These are phyloP conservation scores for Microdochium paspali DNA, from an alignment of 2,329 filamentous ascomycete species.

Conservation along the genomic window DNA sequence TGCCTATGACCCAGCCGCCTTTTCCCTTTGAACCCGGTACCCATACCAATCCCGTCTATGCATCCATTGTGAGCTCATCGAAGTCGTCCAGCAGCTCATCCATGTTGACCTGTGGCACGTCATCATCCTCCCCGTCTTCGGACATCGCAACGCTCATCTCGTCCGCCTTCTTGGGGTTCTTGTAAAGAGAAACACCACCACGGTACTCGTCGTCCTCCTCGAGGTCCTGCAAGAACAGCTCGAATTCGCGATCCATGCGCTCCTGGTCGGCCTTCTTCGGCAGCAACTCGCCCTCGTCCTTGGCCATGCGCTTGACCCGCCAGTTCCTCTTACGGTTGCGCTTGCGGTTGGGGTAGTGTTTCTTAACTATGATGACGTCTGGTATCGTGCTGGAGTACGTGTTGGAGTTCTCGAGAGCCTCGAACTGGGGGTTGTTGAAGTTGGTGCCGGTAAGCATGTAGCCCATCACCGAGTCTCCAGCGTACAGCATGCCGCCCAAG, in stretches of 20 bases:
- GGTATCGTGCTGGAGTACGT: slow-evolving; percentile 73
- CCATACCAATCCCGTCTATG: slow-evolving; percentile 25
- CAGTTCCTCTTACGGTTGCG: slow-evolving; percentile 82
- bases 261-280: slow-evolving; percentile 84
- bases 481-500: slow-evolving; percentile 73
- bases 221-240: slow-evolving; percentile 93
- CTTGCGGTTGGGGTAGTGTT: slow-evolving; percentile 74
- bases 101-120: slow-evolving; percentile 65
- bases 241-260: slow-evolving; percentile 85
- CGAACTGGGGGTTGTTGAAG: slow-evolving; percentile 21
- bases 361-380: slow-evolving; percentile 94
- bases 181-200: slow-evolving; percentile 78
- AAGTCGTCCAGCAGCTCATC: slow-evolving; percentile 85
- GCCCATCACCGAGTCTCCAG: slow-evolving; percentile 90
- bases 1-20: background rate
- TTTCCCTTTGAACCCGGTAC: slow-evolving; percentile 3
- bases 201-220: slow-evolving; percentile 90
- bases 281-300: slow-evolving; percentile 79
- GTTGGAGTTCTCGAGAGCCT: slow-evolving; percentile 63
- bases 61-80: slow-evolving; percentile 70
- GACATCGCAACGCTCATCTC: slow-evolving; percentile 61
- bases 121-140: slow-evolving; percentile 53
- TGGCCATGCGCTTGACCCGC: slow-evolving; percentile 88
- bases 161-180: slow-evolving; percentile 49
- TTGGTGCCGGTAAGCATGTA: slow-evolving; percentile 70